Conservation (phyloP, 176 grass and related monocot genomes). For the Aechmea fasciata region DNA sequence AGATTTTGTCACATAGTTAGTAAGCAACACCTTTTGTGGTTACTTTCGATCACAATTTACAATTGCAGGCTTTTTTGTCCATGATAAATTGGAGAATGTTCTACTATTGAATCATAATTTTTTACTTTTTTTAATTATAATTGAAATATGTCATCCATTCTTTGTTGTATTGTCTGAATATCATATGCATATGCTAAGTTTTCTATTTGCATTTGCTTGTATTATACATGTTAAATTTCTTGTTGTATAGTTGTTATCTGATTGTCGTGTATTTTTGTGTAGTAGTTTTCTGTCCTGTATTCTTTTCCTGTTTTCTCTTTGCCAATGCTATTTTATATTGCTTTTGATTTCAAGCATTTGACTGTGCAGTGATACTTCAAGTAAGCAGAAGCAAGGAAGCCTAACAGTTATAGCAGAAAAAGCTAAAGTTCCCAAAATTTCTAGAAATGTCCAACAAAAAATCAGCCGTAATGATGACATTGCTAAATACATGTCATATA, state of each 20-base stretch:
- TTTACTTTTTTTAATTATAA: too few species aligned
- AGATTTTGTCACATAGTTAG: too few species aligned
- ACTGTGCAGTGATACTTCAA: constrained; percentile 31
- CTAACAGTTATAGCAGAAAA: constrained; percentile 7
- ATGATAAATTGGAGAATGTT: too few species aligned
- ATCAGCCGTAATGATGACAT: constrained; percentile 23
- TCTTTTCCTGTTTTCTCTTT: background rate
- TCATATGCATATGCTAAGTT: background rate
- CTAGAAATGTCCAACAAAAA: constrained; percentile 13
- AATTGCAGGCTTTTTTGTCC: too few species aligned
- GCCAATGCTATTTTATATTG: background rate
- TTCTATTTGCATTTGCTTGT: background rate
- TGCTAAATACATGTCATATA: constrained; percentile 59
- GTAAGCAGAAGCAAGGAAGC: constrained; percentile 29
- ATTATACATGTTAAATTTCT: background rate
- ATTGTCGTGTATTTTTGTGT: background rate
- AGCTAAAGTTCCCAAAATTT: background rate
- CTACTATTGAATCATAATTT: too few species aligned
- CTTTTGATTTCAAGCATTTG: constrained; percentile 7
- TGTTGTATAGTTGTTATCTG: background rate
- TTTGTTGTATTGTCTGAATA: too few species aligned
- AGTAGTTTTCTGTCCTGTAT: background rate
- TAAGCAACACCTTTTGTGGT: too few species aligned
- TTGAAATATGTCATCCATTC: too few species aligned
- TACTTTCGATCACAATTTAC: too few species aligned